Evolutionary conservation across 176 grass and related monocot genomes (phyloP), one percentile per base, ranked within the genome.

Genomic region (Oryza brachyantha): DNA sequence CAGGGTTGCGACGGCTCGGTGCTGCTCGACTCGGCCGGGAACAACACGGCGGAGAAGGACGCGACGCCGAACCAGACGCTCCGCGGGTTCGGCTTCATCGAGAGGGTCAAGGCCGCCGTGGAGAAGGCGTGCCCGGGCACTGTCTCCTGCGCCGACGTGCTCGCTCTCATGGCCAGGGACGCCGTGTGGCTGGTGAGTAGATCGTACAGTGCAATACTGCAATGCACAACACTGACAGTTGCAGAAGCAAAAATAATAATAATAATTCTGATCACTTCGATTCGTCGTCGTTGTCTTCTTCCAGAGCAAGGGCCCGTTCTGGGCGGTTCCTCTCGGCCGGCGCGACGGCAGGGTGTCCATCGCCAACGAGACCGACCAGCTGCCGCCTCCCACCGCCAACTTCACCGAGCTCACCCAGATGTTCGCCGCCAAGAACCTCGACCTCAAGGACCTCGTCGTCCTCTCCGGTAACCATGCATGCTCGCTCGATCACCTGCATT

Each of bases 1-100:
- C 67, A 97, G 94, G 94, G 91, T 1, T 97, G 94, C 72, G 94
- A 97, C 39, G 94, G 84, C 7, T 97, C 94, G 1, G 91, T 97
- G 4, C 86, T 97, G 10, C 68, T 97, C 4, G 75, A 91, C 66
- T 84, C 94, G 8, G 79, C 77, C 0, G 61, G 64, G 1, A 72
- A 83, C 43, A 84, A 61, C 46, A 79, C 43, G 21, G 84, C 91
- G 11, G 94, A 97, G 91, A 97, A 83, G 72, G 94, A 92, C 63
- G 86, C 89, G 0, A 0, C 1, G 32, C 94, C 94, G 1, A 97
- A 97, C 78, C 70, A 36, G 54, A 89, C 78, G 16, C 91, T 97
- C 8, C 89, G 94, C 1, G 91, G 94, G 1, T 97, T 87, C 46
- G 81, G 76, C 71, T 84, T 93, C 64, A 28, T 97, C 29, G 88